These are phyloP conservation scores for Peniophora sp. DNA, from an alignment of 1,284 basidiomycete genomes.

Conservation along the genomic window DNA sequence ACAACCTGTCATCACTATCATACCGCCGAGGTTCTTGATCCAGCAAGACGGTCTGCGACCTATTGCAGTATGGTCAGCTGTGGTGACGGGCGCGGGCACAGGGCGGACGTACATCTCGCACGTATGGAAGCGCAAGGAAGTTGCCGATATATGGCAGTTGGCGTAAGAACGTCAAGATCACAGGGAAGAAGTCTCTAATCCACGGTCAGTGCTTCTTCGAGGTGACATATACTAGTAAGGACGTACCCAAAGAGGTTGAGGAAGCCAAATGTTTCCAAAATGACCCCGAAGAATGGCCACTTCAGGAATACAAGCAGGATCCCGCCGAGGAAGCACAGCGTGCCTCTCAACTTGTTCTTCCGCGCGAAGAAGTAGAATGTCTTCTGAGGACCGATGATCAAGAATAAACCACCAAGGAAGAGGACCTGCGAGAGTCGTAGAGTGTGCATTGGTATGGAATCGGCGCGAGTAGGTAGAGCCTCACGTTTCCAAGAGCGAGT, in stretches of 20 bases:
- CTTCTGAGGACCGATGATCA: conserved; percentile 94
- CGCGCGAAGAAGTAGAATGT: conserved; percentile 98
- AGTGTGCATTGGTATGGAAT: background rate
- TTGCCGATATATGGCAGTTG: conserved; percentile 93
- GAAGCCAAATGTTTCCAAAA: conserved; percentile 94
- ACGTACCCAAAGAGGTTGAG: conserved; percentile 96
- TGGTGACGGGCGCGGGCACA: conserved; percentile 3
- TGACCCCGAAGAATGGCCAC: conserved; percentile 90
- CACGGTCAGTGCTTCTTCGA: no score
- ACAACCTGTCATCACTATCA: conserved; percentile 20
- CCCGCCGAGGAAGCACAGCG: conserved; percentile 84
- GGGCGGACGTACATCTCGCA: conserved; percentile 48
- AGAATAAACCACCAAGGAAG: conserved; percentile 85
- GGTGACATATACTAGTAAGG: no score
- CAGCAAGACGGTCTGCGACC: conserved; percentile 68
- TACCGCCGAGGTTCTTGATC: conserved; percentile 71
- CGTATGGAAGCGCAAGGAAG: conserved; percentile 80
- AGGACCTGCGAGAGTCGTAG: conserved; percentile 55
- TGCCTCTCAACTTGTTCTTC: conserved; percentile 94
- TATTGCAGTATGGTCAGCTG: conserved; percentile 18
- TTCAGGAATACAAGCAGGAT: conserved; percentile 84
- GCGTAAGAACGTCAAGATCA: conserved; percentile 91
- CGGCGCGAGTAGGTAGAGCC: conserved; percentile 15
- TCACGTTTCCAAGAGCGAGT: conserved; percentile 91
- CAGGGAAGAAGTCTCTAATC: conserved; percentile 96